Evolutionary conservation across 1,284 basidiomycete genomes (phyloP).

Genomic region (Pascua guehoae): DNA sequence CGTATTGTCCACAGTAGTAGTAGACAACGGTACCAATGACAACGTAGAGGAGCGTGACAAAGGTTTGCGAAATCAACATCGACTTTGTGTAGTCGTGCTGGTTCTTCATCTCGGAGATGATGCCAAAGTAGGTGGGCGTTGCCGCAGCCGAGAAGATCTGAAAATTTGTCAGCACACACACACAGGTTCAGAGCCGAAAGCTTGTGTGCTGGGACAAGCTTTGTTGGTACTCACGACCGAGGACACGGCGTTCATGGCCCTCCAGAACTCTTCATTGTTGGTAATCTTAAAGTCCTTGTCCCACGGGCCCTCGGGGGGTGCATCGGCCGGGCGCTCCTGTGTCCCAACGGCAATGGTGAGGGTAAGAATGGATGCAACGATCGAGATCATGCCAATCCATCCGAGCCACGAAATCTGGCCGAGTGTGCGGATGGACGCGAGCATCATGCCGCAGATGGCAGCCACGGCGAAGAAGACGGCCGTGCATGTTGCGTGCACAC

Average conservation of each 20-base stretch:
- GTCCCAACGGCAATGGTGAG: slow-evolving; percentile 48
- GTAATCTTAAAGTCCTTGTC: slow-evolving; percentile 26
- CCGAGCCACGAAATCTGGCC: slow-evolving; percentile 45
- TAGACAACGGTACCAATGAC: slow-evolving; percentile 27
- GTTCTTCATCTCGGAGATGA: slow-evolving; percentile 33
- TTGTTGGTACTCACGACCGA: slow-evolving; percentile 35
- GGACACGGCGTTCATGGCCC: slow-evolving; percentile 41
- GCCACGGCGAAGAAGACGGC: slow-evolving; percentile 41
- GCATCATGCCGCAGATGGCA: slow-evolving; percentile 25
- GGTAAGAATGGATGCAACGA: slow-evolving; percentile 42
- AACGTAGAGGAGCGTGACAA: slow-evolving; percentile 38
- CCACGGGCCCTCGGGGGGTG: slow-evolving; percentile 17
- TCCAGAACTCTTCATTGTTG: slow-evolving; percentile 26
- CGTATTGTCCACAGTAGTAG: slow-evolving; percentile 43
- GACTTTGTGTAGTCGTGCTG: slow-evolving; percentile 29
- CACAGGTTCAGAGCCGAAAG: no score
- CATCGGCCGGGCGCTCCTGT: slow-evolving; percentile 32
- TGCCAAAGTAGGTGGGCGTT: slow-evolving; percentile 21
- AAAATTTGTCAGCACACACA: no score
- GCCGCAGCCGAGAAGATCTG: slow-evolving; percentile 38
- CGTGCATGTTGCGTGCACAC: slow-evolving; percentile 41
- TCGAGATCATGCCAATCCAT: slow-evolving; percentile 36
- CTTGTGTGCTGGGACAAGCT: slow-evolving; percentile 40
- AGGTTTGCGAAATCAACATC: slow-evolving; percentile 27
- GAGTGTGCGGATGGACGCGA: slow-evolving; percentile 43